Conservation (phyloP, 2,329 filamentous ascomycete genomes). For the Fragosphaeria purpurea region DNA sequence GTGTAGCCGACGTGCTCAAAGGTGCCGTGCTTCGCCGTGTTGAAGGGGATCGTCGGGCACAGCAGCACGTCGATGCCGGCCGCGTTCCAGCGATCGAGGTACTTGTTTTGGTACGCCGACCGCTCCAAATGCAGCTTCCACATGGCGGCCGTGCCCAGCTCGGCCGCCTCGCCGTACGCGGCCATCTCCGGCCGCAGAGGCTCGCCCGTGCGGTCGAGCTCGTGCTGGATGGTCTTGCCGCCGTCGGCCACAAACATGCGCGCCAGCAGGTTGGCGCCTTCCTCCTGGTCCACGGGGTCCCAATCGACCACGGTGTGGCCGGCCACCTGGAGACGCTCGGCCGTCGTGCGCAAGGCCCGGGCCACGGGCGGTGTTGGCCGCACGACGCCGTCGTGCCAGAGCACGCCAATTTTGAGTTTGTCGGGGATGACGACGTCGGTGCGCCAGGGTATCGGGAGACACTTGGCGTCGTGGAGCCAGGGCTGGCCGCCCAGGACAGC, state of each 20-base stretch:
- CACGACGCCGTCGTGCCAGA: constrained; percentile 57
- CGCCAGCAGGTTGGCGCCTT: constrained; percentile 26
- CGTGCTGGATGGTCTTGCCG: constrained; percentile 16
- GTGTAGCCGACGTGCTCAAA: constrained; percentile 40
- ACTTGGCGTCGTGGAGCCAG: constrained; percentile 47
- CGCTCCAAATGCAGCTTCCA: constrained; percentile 39
- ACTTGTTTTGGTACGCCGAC: constrained; percentile 33
- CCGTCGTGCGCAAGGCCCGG: constrained; percentile 40
- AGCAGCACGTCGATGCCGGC: constrained; percentile 51
- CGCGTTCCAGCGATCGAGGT: constrained; percentile 35
- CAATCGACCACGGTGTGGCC: constrained; percentile 45
- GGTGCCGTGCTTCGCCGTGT: constrained; percentile 30
- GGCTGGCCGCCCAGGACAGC: constrained; percentile 40
- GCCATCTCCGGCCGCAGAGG: constrained; percentile 30
- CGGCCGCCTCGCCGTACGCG: constrained; percentile 21
- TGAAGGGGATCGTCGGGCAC: constrained; percentile 42
- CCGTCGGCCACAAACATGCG: constrained; percentile 42
- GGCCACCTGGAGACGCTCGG: constrained; percentile 30
- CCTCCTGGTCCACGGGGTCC: constrained; percentile 31
- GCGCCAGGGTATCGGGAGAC: constrained; percentile 49
- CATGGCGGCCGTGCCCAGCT: constrained; percentile 33
- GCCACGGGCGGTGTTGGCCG: constrained; percentile 55
- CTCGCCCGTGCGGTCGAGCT: constrained; percentile 25
- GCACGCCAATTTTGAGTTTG: constrained; percentile 45
- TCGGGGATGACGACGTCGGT: background rate